phyloP scores from a whole-genome alignment of 2,329 filamentous ascomycete genomes.

The Alternaria solani region DNA sequence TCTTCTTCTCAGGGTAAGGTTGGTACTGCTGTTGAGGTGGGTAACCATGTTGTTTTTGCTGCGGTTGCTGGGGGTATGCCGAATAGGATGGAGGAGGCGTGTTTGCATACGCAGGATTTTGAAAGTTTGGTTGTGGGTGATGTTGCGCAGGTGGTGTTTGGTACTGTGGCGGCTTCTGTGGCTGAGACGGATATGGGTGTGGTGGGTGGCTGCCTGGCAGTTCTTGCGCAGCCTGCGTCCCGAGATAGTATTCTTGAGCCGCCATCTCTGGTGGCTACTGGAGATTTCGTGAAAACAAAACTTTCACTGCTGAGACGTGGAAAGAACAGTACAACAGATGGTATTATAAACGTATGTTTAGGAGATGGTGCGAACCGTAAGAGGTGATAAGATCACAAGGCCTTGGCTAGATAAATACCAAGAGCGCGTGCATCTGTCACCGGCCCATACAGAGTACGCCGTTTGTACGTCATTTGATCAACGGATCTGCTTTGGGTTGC shows the following conservation, averaged over 20 bases:
- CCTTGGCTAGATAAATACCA: constrained; percentile 27
- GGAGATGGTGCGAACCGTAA: constrained; percentile 6
- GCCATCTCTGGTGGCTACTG: constrained; percentile 32
- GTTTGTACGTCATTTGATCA: constrained; percentile 40
- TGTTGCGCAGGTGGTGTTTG: constrained; percentile 26
- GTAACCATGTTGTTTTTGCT: constrained; percentile 33
- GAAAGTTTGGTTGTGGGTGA: constrained; percentile 19
- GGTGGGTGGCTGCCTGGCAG: constrained; percentile 28
- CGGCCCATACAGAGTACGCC: constrained; percentile 14
- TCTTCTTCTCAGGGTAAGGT: constrained; percentile 12
- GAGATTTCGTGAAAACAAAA: neutral
- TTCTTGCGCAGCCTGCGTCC: constrained; percentile 32
- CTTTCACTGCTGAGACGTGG: neutral
- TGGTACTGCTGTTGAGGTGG: constrained; percentile 23
- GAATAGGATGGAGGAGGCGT: constrained; percentile 17
- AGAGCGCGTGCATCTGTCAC: constrained; percentile 39
- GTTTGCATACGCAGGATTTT: constrained; percentile 18
- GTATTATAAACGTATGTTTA: neutral
- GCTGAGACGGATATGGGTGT: constrained; percentile 21
- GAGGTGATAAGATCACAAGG: constrained; percentile 7
- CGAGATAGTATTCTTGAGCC: constrained; percentile 46
- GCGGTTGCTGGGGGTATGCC: constrained; percentile 30
- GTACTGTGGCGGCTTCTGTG: constrained; percentile 24
- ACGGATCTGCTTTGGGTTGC: constrained; percentile 21
- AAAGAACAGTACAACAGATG: neutral